Evolutionary conservation across 2,329 filamentous ascomycete species (phyloP).

Genomic region (Nannizzia gypsea): DNA sequence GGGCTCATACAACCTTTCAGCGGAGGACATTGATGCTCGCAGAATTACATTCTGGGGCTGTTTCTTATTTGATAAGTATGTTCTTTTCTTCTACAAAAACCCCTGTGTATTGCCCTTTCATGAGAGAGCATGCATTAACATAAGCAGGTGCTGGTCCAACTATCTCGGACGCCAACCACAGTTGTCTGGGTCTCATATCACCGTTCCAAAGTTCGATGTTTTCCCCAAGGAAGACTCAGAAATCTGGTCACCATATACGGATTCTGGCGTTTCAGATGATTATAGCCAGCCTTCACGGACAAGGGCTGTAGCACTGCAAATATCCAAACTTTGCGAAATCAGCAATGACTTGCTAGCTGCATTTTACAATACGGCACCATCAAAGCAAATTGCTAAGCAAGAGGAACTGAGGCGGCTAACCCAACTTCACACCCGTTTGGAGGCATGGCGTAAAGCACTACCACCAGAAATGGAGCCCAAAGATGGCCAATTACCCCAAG

Average conservation of each 20-base stretch:
- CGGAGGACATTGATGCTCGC: constrained; percentile 78
- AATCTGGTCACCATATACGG: constrained; percentile 78
- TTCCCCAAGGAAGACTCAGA: constrained; percentile 80
- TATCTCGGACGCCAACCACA: constrained; percentile 88
- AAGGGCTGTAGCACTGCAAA: constrained; percentile 67
- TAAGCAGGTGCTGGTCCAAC: constrained; percentile 73
- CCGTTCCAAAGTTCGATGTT: constrained; percentile 78
- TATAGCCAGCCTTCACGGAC: constrained; percentile 66
- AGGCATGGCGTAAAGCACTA: constrained; percentile 75
- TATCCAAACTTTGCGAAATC: constrained; percentile 79
- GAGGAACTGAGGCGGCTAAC: constrained; percentile 84
- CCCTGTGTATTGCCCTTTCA: neutral
- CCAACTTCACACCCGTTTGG: constrained; percentile 77
- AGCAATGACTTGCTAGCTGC: constrained; percentile 78
- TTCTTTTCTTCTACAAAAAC: neutral
- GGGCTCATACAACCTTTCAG: constrained; percentile 52
- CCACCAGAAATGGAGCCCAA: constrained; percentile 79
- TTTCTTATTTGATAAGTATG: constrained; percentile 85
- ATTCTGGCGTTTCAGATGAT: constrained; percentile 61
- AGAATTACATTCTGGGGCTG: constrained; percentile 95
- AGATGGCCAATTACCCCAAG: constrained; percentile 78
- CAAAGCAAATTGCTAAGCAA: constrained; percentile 57
- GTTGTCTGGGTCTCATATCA: constrained; percentile 65
- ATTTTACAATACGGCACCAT: constrained; percentile 72
- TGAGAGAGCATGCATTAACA: neutral